Base-by-base conservation (phyloP, 192 early-diverging fungal species). In the Gaertneriomyces semiglobifer region DNA sequence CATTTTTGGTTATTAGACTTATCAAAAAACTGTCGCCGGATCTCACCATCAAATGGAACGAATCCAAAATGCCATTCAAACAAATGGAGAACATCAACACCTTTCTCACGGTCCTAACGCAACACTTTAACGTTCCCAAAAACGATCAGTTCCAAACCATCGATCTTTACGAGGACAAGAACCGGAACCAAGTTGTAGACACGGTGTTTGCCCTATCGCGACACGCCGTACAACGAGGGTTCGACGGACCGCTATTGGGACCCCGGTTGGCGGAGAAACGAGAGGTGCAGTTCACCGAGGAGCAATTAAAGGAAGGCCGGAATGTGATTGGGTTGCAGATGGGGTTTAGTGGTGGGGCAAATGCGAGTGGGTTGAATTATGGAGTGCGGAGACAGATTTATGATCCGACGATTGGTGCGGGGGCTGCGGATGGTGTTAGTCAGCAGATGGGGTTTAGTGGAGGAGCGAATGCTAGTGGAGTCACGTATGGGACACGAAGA, bases 21-120 rank as follows among this genome's bases (percentile, higher is more conserved):
- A 76, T 87, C 12, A 83, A 79, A 53, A 72, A 69, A 18, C 66
- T 88, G 4, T 68, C 75, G 33, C 85, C 85, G 0, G 76, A 75
- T 7, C 48, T 39, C 7, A 62, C 73, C 51, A 71, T 83, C 59
- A 89, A 88, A 75, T 65, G 82, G 62, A 86, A 85, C 62, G 59
- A 70, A 1, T 88, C 86, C 39, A 84, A 75, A 47, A 88, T 92
- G 81, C 78, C 90, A 1, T 92, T 92, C 68, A 84, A 88, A 62
- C 89, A 91, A 79, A 92, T 92, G 91, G 91, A 92, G 66, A 92
- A 92, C 71, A 90, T 92, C 74, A 84, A 85, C 59, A 77, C 72
- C 53, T 92, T 90, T 71, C 78, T 92, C 54, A 44, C 65, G 52
- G 85, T 82, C 7, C 77, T 78, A 41, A 52, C 79, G 4, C 81